These are phyloP conservation scores for Aurinia saxatilis DNA, from an alignment of 345 rosid genomes.

Conservation along the genomic window DNA sequence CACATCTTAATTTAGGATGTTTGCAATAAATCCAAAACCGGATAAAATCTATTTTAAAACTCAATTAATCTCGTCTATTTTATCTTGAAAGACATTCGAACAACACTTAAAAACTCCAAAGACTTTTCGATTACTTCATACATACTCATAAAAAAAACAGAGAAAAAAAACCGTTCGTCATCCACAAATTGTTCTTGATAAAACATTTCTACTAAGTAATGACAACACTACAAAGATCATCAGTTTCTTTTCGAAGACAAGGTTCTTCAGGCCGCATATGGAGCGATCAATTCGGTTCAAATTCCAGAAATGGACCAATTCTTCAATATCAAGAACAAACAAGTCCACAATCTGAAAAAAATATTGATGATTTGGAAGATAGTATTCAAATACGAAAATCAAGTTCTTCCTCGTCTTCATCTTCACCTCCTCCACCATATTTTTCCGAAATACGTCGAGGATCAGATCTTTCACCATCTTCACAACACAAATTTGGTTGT, in stretches of 20 bases:
- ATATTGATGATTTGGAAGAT: background rate
- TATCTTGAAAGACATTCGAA: background rate
- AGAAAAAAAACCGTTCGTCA: background rate
- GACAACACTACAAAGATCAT: conserved; percentile 19
- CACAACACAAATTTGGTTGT: background rate
- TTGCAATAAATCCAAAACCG: background rate
- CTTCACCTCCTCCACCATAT: background rate
- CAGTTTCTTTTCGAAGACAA: conserved; percentile 23
- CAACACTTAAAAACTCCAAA: background rate
- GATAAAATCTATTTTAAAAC: conserved; percentile 9
- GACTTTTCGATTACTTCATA: background rate
- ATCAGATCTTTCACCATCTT: background rate
- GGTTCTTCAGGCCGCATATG: conserved; percentile 21
- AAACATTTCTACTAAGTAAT: background rate
- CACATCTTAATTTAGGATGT: background rate
- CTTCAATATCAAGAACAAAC: background rate
- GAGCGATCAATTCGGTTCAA: background rate
- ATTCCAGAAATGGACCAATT: background rate
- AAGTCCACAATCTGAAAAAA: background rate
- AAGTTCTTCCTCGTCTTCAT: background rate
- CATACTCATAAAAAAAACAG: background rate
- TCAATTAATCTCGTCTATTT: background rate
- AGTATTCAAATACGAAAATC: background rate
- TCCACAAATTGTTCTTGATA: background rate
- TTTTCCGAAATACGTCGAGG: background rate